phyloP scores from a whole-genome alignment of 768 basidiomycete species.

The Astraeus odoratus region DNA sequence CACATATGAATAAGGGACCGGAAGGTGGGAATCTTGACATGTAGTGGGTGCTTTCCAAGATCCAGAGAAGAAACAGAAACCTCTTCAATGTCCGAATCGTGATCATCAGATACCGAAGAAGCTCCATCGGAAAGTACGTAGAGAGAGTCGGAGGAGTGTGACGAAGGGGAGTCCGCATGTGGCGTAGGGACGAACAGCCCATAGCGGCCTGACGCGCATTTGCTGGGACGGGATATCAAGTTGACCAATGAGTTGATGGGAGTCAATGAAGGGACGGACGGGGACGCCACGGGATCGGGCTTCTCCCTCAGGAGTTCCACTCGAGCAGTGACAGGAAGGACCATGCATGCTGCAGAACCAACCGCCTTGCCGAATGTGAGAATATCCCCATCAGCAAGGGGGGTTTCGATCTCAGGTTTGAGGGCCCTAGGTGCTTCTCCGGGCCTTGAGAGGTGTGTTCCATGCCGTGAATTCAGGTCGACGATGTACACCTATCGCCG shows the following conservation, averaged over 20 bases:
- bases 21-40: constrained; percentile 27
- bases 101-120: constrained; percentile 22
- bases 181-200: constrained; percentile 40
- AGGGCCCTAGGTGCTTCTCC: constrained; percentile 47
- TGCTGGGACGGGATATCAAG: constrained; percentile 19
- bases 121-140: constrained; percentile 32
- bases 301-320: constrained; percentile 41
- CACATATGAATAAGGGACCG: constrained; percentile 25
- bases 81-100: constrained; percentile 53
- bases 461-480: constrained; percentile 71
- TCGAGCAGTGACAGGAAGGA: constrained; percentile 55
- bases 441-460: constrained; percentile 56
- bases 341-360: constrained; percentile 51
- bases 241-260: constrained; percentile 25
- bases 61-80: constrained; percentile 17
- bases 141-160: constrained; percentile 33
- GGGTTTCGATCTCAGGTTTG: constrained; percentile 46
- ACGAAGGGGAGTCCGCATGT: constrained; percentile 20
- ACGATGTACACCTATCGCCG: constrained; percentile 55
- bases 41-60: constrained; percentile 10
- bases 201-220: constrained; percentile 51
- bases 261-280: constrained; percentile 2
- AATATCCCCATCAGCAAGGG: constrained; percentile 59
- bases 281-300: constrained; percentile 16
- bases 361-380: constrained; percentile 77